These are phyloP conservation scores for Daldinia concentrica DNA, from an alignment of 495 filamentous ascomycete species.

Conservation along the genomic window DNA sequence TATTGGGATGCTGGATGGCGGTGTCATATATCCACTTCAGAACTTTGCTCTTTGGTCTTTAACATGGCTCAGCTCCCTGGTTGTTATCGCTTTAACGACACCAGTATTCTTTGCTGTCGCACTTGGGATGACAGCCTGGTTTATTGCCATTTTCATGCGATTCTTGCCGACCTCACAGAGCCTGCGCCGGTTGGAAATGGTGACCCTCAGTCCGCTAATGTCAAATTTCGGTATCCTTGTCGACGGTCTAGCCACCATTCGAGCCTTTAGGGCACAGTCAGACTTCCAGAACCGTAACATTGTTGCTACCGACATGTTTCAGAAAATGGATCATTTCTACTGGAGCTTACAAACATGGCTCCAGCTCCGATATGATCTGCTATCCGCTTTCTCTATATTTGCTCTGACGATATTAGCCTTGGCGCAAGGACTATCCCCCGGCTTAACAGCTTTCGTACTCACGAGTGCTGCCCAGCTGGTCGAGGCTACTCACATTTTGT, in stretches of 20 bases:
- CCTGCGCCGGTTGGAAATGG: slow-evolving; percentile 82
- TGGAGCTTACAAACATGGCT: slow-evolving; percentile 88
- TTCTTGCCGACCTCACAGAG: slow-evolving; percentile 86
- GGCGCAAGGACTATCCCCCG: slow-evolving; percentile 72
- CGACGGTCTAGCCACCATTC: slow-evolving; percentile 81
- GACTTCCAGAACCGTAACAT: slow-evolving; percentile 82
- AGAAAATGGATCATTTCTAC: slow-evolving; percentile 94
- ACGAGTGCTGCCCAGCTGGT: slow-evolving; percentile 71
- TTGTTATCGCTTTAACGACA: slow-evolving; percentile 78
- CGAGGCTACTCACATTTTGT: slow-evolving; percentile 73
- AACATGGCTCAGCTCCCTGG: slow-evolving; percentile 73
- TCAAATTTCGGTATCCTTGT: slow-evolving; percentile 85
- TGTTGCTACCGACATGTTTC: slow-evolving; percentile 79
- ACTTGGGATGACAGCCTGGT: slow-evolving; percentile 66
- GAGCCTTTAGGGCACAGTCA: slow-evolving; percentile 75
- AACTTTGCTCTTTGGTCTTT: slow-evolving; percentile 70
- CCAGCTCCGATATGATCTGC: slow-evolving; percentile 75
- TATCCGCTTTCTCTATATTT: slow-evolving; percentile 77
- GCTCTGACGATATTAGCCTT: slow-evolving; percentile 74
- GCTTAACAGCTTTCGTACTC: slow-evolving; percentile 79
- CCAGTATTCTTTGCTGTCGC: slow-evolving; percentile 78
- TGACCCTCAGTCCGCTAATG: slow-evolving; percentile 81
- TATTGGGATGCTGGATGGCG: slow-evolving; percentile 83
- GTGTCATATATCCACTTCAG: slow-evolving; percentile 75
- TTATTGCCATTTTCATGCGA: slow-evolving; percentile 72